phyloP scores from a whole-genome alignment of 2,329 filamentous ascomycete species.

The Fusarium equiseti region DNA sequence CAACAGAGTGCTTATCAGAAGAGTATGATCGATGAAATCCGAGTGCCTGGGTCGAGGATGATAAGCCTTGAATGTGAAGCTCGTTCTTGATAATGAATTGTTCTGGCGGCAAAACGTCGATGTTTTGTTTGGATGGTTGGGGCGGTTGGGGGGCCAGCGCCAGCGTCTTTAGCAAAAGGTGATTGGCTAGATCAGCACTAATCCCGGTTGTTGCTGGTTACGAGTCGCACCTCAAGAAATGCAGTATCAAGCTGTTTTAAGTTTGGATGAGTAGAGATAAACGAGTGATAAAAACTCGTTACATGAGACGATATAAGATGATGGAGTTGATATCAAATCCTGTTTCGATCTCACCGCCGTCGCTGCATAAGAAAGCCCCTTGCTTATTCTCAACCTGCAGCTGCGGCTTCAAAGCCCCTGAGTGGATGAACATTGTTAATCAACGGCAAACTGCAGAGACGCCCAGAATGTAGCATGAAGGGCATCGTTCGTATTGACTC shows the following conservation, averaged over 20 bases:
- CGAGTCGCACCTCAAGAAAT: conserved; percentile 1
- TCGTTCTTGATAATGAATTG: conserved; percentile 22
- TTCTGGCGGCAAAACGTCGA: conserved; percentile 17
- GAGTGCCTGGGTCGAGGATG: background rate
- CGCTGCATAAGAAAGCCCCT: conserved; percentile 18
- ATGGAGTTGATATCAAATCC: background rate
- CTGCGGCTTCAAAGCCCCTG: conserved; percentile 9
- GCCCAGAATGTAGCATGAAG: background rate
- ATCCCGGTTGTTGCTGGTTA: conserved; percentile 16
- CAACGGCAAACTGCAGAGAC: background rate
- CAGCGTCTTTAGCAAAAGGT: conserved; percentile 9
- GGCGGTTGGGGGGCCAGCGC: conserved; percentile 40
- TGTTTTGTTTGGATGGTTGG: conserved; percentile 13
- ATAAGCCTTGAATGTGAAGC: conserved; percentile 36
- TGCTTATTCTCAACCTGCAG: conserved; percentile 14
- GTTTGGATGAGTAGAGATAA: background rate
- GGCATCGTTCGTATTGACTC: background rate
- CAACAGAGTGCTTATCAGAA: background rate
- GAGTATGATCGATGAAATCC: background rate
- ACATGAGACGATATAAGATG: background rate
- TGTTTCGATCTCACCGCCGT: conserved; percentile 14
- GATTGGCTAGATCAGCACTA: conserved; percentile 24
- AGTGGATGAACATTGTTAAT: background rate
- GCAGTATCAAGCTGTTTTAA: background rate
- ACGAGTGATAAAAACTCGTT: background rate